These are phyloP conservation scores for Paraconiothyrium brasiliense DNA, from an alignment of 2,329 filamentous ascomycete species.

Conservation along the genomic window DNA sequence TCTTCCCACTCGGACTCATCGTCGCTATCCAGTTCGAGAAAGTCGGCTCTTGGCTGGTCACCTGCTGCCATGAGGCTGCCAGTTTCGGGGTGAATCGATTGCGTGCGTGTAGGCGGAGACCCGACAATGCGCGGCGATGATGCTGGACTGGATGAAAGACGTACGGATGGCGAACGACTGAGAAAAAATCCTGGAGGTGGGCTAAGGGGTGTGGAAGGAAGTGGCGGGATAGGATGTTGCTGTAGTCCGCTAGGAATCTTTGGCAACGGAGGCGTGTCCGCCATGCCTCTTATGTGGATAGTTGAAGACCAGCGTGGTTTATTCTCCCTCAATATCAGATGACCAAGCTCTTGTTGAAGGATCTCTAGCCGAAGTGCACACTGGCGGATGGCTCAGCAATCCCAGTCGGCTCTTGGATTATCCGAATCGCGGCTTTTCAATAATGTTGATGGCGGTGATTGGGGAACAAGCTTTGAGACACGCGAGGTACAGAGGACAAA, in stretches of 20 bases:
- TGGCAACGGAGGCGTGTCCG: slow-evolving; percentile 13
- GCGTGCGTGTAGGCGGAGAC: slow-evolving; percentile 28
- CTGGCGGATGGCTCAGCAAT: neutral
- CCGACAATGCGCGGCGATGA: slow-evolving; percentile 41
- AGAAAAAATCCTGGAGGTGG: slow-evolving; percentile 32
- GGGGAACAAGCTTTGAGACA: slow-evolving; percentile 23
- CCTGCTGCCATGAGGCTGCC: slow-evolving; percentile 35
- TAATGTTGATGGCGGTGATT: neutral
- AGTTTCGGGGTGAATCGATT: slow-evolving; percentile 35
- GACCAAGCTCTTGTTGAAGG: neutral
- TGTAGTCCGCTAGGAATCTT: slow-evolving; percentile 16
- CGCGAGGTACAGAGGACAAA: slow-evolving; percentile 22
- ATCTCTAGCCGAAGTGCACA: neutral
- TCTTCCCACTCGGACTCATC: slow-evolving; percentile 36
- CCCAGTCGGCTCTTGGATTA: neutral
- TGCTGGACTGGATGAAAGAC: slow-evolving; percentile 40
- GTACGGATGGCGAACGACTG: slow-evolving; percentile 33
- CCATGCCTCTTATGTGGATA: neutral
- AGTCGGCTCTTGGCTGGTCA: slow-evolving; percentile 32
- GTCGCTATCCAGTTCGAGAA: slow-evolving; percentile 41
- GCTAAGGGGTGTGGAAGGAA: slow-evolving; percentile 24
- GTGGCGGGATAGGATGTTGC: slow-evolving; percentile 23
- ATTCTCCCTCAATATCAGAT: neutral
- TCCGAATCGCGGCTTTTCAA: neutral
- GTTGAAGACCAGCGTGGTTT: no score